Base-by-base conservation (phyloP, 2,329 filamentous ascomycete species). In the Lasiodiplodia citricola region DNA sequence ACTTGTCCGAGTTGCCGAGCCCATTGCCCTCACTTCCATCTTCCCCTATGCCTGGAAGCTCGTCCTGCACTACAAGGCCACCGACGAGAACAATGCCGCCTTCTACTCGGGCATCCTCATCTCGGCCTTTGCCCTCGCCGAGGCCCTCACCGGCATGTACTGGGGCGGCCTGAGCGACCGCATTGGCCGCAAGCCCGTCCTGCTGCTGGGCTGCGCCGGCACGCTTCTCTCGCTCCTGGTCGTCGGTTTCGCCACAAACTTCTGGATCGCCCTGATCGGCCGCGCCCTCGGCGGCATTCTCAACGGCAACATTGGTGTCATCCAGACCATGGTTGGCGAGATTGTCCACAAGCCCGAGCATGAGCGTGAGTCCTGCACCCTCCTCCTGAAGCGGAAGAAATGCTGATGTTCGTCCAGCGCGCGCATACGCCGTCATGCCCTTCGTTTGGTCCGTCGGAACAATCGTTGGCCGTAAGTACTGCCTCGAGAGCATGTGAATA, bases 391-490 rank as follows among this genome's bases (percentile, higher is more conserved):
- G 13, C n/a, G 3, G 23, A 51, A 25, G 3, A 47, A 16, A 28
- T 67, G 70, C 70, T 69, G 70, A 73, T 55, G 57, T 51, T 65
- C 41, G 4, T 70, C n/a, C 74, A 93, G 91, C 93, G 69, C 89
- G 91, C 70, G 94, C 94, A 35, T 97, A 94, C 78, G 90, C 93
- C 2, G 88, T 97, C 55, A 97, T 97, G 93, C 94, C 94, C 0
- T 97, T 97, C 76, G 91, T 97, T 8, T 97, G 94, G 94, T 91
- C 88, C 57, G 90, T 97, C 65, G 94, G 94, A 28, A 96, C 93
- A 11, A 97, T 97, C 71, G 86, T 97, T 66, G 94, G 94, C 60
- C 79, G 77, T 79, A 77, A 78, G 76, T 64, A 47, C 2, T 38
- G 51, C 52, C 38, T 56, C 52, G 21, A 16, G 25, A 18, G 28